Evolutionary conservation across 805 yeast species (phyloP), one percentile per base, ranked within the genome.

Genomic region (Wickerhamomyces sydowiorum): DNA sequence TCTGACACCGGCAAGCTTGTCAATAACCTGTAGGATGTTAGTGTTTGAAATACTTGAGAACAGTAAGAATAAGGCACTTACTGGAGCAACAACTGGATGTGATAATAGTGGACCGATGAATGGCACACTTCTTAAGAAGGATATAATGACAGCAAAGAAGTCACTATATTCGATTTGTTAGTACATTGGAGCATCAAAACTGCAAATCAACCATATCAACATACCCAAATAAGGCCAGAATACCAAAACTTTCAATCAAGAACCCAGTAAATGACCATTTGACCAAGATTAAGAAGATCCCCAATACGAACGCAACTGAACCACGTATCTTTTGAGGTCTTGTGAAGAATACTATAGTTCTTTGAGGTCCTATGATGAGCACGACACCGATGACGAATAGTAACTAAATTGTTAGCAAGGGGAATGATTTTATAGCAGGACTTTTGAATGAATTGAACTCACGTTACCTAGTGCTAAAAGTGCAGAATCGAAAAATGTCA

Each of bases 241-340:
- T 87, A n/a, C 99, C 99, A 48, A 90, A 67, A 39, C 83, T 76
- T 61, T 91, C 99, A 31, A 91, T 66, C 2, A 82, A 59, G 56
- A 93, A 91, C 8, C 99, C 99, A 21, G 82, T 54, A 57, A 93
- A 86, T 2, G 97, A 78, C 66, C 82, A 73, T 55, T 84, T 85
- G 52, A 77, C 54, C 43, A 91, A 66, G 41, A 93, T 91, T 50
- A 91, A 65, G 13, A 82, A 40, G 13, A 93, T 80, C 1, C 99
- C 99, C 6, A 77, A 40, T 3, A 67, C 67, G 57, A 93, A 89
- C 51, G 90, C 87, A 13, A 90, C 50, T 1, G 96, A 77, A 3
- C 97, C 97, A 56, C 96, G 77, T 40, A 90, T 70, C 60, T 91
- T 93, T 38, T 79, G 78, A 0, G 95, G 96, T 48, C 96, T 76